Evolutionary conservation across 1,139 yeast species (phyloP).

Genomic region (Candida freyschussii): DNA sequence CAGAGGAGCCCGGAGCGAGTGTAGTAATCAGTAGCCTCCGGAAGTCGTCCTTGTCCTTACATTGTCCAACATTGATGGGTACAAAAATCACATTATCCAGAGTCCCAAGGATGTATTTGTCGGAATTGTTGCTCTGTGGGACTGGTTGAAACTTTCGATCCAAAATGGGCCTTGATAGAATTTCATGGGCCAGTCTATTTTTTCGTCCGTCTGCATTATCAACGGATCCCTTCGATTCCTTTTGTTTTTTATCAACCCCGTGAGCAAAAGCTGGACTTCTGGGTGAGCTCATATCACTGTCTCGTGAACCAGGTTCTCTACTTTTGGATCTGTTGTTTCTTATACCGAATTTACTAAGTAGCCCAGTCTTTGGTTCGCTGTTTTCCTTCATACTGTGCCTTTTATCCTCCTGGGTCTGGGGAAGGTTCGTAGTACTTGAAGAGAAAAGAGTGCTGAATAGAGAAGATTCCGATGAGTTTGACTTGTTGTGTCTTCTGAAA

Average conservation of each 20-base stretch:
- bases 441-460: conserved; percentile 32
- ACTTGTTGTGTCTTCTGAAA: conserved; percentile 50
- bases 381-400: conserved; percentile 13
- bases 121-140: conserved; percentile 23
- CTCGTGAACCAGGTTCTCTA: conserved; percentile 8
- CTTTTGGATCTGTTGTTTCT: conserved; percentile 12
- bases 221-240: no score
- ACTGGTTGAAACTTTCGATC: conserved; percentile 34
- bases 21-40: conserved; percentile 36
- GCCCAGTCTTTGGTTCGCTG: conserved; percentile 27
- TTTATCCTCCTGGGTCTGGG: conserved; percentile 22
- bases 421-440: conserved; percentile 16
- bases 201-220: no score
- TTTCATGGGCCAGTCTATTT: no score
- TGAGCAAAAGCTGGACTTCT: conserved; percentile 14
- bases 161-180: conserved; percentile 21
- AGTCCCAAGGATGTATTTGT: conserved; percentile 48
- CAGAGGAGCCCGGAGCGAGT: conserved; percentile 39
- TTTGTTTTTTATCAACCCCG: background rate
- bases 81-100: conserved; percentile 51
- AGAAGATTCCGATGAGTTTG: conserved; percentile 53
- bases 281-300: conserved; percentile 10
- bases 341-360: conserved; percentile 27
- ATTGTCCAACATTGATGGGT: conserved; percentile 40
- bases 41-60: conserved; percentile 31